phyloP scores from a whole-genome alignment of 2,329 filamentous ascomycete genomes.

The Hortaea werneckii region DNA sequence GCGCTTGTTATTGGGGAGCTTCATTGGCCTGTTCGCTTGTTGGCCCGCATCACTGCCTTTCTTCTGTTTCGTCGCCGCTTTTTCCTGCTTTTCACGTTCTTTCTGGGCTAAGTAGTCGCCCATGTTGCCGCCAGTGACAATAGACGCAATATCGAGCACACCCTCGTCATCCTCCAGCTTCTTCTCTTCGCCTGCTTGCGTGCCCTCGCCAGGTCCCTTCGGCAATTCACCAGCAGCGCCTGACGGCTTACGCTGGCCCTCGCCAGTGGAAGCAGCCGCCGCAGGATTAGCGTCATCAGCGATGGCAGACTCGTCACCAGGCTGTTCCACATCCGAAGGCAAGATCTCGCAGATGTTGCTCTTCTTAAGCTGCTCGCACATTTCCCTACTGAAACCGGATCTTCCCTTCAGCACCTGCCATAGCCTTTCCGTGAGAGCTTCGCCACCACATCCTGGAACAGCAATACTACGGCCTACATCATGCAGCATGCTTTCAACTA shows the following conservation, averaged over 20 bases:
- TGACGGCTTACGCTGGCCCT: conserved; percentile 31
- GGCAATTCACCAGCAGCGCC: conserved; percentile 34
- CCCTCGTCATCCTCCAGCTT: conserved; percentile 55
- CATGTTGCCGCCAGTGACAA: conserved; percentile 65
- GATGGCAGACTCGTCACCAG: conserved; percentile 34
- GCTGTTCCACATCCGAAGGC: conserved; percentile 43
- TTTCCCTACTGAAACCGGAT: conserved; percentile 49
- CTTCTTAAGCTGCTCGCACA: conserved; percentile 57
- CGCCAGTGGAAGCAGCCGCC: conserved; percentile 46
- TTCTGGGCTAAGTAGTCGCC: conserved; percentile 74
- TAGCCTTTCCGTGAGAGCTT: conserved; percentile 71
- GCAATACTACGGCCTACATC: conserved; percentile 54
- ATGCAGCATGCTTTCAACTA: conserved; percentile 72
- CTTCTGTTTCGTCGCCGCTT: conserved; percentile 40
- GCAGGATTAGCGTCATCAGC: conserved; percentile 42
- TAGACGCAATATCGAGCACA: conserved; percentile 73
- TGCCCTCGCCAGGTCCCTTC: conserved; percentile 44
- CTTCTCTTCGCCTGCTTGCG: conserved; percentile 43
- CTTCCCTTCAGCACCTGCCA: conserved; percentile 49
- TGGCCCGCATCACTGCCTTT: conserved; percentile 47
- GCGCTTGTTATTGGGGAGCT: conserved; percentile 63
- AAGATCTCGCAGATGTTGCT: conserved; percentile 54
- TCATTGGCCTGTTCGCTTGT: conserved; percentile 46
- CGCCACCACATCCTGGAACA: conserved; percentile 64
- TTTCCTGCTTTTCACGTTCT: conserved; percentile 67